phyloP scores from a whole-genome alignment of 2,329 filamentous ascomycete species.

The Colletotrichum phormii region DNA sequence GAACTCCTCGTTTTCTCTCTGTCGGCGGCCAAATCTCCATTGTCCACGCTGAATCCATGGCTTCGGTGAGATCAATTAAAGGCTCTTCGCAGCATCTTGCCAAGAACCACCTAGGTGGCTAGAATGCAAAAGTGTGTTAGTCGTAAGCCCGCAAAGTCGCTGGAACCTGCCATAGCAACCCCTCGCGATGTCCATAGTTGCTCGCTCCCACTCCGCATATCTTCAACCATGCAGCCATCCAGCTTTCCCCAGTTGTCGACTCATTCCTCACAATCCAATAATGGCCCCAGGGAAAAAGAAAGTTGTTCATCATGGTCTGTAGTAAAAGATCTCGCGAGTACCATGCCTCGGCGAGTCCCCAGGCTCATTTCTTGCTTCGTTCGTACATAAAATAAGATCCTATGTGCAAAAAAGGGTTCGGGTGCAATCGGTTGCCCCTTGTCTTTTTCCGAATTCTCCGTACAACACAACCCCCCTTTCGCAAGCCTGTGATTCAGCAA shows the following conservation, averaged over 20 bases:
- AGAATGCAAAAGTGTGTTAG: not conserved
- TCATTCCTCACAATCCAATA: not conserved
- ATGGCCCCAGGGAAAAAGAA: not conserved
- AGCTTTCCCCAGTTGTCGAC: not conserved
- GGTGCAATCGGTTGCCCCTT: not conserved
- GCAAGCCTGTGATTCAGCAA: not conserved
- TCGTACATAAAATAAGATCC: conserved; percentile 25
- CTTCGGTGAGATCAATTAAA: not conserved
- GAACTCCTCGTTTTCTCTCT: not conserved
- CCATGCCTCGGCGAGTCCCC: conserved; percentile 14
- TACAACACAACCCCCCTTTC: not conserved
- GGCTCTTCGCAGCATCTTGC: not conserved
- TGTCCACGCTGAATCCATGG: not conserved
- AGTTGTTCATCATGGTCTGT: not conserved
- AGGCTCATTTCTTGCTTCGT: conserved; percentile 12
- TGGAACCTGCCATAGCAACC: not conserved
- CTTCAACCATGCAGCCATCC: not conserved
- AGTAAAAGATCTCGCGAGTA: not conserved
- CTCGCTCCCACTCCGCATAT: not conserved
- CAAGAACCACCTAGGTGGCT: not conserved
- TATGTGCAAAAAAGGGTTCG: conserved; percentile 6
- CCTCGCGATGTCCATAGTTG: not conserved
- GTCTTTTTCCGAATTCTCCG: not conserved
- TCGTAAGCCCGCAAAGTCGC: too few species aligned
- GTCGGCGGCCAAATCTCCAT: not conserved